phyloP scores from a whole-genome alignment of 768 basidiomycete genomes.

The Pisolithus albus region DNA sequence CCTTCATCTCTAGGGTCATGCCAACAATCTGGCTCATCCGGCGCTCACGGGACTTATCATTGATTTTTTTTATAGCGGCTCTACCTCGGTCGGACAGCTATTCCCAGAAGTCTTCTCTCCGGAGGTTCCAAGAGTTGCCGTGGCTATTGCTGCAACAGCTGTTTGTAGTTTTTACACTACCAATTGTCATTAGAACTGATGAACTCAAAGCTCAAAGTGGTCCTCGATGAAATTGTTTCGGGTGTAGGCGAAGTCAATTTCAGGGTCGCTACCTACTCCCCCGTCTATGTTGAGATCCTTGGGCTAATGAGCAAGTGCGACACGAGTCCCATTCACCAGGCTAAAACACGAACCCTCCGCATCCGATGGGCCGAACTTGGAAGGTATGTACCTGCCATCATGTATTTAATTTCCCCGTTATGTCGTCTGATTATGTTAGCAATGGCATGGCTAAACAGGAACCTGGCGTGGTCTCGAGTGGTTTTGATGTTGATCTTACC shows the following conservation, averaged over 20 bases:
- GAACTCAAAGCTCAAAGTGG: conserved; percentile 2
- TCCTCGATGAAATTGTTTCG: neutral
- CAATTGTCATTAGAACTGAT: neutral
- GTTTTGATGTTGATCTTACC: too few species aligned
- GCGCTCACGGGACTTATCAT: conserved; percentile 3
- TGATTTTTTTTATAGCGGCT: conserved; percentile 2
- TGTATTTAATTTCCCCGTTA: neutral
- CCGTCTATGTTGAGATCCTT: conserved; percentile 1
- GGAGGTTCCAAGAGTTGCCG: neutral
- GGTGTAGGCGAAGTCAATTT: conserved; percentile 6
- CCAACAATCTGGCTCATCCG: conserved; percentile 5
- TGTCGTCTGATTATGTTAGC: neutral
- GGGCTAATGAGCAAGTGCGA: conserved; percentile 4
- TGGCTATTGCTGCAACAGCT: neutral
- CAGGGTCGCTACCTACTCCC: neutral
- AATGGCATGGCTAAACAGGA: too few species aligned
- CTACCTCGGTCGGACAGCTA: neutral
- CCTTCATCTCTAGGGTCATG: conserved; percentile 2
- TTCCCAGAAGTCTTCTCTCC: conserved; percentile 4
- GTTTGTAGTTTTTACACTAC: neutral
- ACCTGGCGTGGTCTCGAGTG: too few species aligned
- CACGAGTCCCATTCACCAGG: neutral
- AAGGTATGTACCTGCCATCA: neutral
- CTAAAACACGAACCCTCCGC: conserved; percentile 1
- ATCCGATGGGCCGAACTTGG: neutral